A percentile compares a stretch with the other conserved stretches of the same genome.
Conservation (phyloP, 78 protist species). For the Trichosphaerium sp. region DNA sequence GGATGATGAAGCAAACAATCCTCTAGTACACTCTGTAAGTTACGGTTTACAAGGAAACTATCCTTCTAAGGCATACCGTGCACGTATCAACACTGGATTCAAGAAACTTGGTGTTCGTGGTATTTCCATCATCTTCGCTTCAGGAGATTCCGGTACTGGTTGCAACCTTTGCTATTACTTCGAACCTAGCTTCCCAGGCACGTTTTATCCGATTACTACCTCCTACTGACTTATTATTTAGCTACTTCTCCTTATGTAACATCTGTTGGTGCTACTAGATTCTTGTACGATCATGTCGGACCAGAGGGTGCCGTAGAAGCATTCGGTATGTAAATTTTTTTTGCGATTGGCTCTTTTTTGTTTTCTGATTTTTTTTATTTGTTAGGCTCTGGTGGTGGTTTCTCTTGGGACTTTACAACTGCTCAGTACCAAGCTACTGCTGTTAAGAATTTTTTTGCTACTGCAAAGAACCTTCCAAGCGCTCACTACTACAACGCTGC, state of each 20-base stretch:
- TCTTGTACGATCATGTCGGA: not conserved
- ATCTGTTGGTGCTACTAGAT: constrained; percentile 16
- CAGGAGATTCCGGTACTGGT: constrained; percentile 29
- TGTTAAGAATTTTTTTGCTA: not conserved
- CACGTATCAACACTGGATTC: not conserved
- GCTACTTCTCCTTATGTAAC: constrained; percentile 15
- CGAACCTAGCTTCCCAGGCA: constrained; percentile 17
- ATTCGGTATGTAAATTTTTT: too few relatives aligned
- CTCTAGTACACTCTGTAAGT: too few relatives aligned
- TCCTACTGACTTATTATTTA: too few relatives aligned
- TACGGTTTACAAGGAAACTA: too few relatives aligned
- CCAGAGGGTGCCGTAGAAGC: too few relatives aligned
- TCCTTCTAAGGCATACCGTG: too few relatives aligned
- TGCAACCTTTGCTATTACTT: not conserved
- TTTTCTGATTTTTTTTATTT: too few relatives aligned
- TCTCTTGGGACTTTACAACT: not conserved
- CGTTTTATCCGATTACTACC: too few relatives aligned
- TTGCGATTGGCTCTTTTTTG: not conserved
- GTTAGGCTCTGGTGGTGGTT: constrained; percentile 24
- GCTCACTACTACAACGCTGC: not conserved
- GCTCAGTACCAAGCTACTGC: constrained; percentile 12
- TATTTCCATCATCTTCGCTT: constrained; percentile 9
- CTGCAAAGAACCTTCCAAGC: not conserved
- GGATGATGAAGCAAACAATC: too few relatives aligned
- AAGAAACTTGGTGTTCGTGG: constrained; percentile 3